Evolutionary conservation across 148 eudicot genomes (phyloP).

Genomic region (Spergularia marina): DNA sequence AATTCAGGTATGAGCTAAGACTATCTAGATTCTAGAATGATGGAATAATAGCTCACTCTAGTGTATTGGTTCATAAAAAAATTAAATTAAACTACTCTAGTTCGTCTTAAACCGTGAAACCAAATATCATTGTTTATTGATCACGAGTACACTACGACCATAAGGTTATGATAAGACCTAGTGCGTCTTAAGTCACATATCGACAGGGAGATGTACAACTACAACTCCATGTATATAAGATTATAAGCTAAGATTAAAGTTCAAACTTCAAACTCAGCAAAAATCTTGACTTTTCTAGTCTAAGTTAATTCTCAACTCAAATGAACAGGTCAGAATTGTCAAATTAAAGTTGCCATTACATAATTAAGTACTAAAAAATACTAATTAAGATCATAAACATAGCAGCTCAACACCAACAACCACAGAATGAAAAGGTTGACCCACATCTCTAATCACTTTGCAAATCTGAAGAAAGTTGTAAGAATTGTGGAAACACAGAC

Average conservation of each 20-base stretch:
- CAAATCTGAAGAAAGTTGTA: no score
- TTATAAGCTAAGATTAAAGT: neutral
- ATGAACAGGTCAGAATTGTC: neutral
- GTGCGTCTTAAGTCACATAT: neutral
- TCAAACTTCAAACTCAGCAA: neutral
- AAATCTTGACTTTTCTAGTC: no score
- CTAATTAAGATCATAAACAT: neutral
- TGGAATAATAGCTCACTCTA: no score
- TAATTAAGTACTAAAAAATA: neutral
- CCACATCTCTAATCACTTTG: neutral
- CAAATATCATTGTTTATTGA: neutral
- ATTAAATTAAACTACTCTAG: no score
- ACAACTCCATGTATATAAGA: neutral
- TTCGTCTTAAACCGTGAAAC: no score
- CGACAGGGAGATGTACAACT: neutral
- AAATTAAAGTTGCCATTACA: neutral
- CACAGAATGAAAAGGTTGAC: slow-evolving; percentile 2
- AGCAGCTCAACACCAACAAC: neutral
- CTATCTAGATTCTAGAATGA: no score
- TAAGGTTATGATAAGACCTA: neutral
- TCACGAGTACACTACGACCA: neutral
- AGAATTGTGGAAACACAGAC: slow-evolving; percentile 13
- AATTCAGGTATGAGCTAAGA: no score
- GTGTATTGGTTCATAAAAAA: no score
- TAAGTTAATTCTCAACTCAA: no score